A percentile compares a stretch with the other conserved stretches of the same genome.
phyloP scores from a whole-genome alignment of 306 rosid genomes.

The Lathyrus aphaca region DNA sequence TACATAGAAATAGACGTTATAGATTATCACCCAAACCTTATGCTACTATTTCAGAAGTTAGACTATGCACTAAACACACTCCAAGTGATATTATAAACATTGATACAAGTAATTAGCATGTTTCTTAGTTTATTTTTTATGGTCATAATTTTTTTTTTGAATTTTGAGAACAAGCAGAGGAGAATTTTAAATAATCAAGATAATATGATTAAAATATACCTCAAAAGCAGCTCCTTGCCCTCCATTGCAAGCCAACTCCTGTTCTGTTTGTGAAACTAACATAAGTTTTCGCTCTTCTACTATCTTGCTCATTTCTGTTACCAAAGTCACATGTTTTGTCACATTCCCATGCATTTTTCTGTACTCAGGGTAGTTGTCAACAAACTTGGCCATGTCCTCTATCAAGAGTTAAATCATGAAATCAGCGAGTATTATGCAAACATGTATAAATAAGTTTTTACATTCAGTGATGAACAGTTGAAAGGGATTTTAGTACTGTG shows the following conservation, averaged over 20 bases:
- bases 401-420: constrained; percentile 48
- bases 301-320: constrained; percentile 91
- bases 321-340: constrained; percentile 94
- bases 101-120: background rate
- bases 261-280: constrained; percentile 90
- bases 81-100: constrained; percentile 7
- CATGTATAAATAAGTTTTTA: constrained; percentile 23
- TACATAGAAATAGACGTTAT: constrained; percentile 40
- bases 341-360: constrained; percentile 96
- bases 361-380: constrained; percentile 94
- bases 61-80: constrained; percentile 21
- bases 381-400: constrained; percentile 98
- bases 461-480: constrained; percentile 21
- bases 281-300: constrained; percentile 86
- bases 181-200: constrained; percentile 19
- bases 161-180: constrained; percentile 25
- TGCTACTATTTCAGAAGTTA: constrained; percentile 18
- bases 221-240: constrained; percentile 97
- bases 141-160: constrained; percentile 6
- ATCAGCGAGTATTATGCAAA: constrained; percentile 19
- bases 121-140: background rate
- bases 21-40: constrained; percentile 18
- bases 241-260: constrained; percentile 96
- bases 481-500: constrained; percentile 16
- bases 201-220: constrained; percentile 47